Evolutionary conservation across 1,284 basidiomycete species (phyloP).

Genomic region (Irpex lacteus): DNA sequence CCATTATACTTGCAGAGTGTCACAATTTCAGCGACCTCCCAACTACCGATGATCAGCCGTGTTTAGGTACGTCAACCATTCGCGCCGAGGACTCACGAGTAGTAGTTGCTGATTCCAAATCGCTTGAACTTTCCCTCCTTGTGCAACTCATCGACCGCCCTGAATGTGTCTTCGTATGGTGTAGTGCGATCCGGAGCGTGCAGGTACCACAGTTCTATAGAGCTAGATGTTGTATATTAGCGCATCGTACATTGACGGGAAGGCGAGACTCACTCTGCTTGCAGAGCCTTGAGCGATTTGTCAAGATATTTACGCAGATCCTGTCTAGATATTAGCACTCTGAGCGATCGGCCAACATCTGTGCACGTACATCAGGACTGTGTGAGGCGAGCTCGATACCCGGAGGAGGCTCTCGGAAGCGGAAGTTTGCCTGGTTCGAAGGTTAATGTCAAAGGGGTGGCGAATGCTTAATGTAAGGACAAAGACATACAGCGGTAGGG

Average conservation of each 20-base stretch:
- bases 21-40: slow-evolving; percentile 67
- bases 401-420: background rate
- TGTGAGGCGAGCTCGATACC: slow-evolving; percentile 3
- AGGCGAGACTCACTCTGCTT: slow-evolving; percentile 40
- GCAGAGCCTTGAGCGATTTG: slow-evolving; percentile 43
- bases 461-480: background rate
- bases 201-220: slow-evolving; percentile 31
- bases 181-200: slow-evolving; percentile 42
- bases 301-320: slow-evolving; percentile 43
- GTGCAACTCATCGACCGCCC: slow-evolving; percentile 39
- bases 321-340: slow-evolving; percentile 9
- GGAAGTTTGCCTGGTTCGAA: background rate
- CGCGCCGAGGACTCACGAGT: slow-evolving; percentile 26
- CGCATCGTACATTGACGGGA: background rate
- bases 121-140: slow-evolving; percentile 41
- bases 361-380: slow-evolving; percentile 6
- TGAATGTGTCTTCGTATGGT: slow-evolving; percentile 37
- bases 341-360: background rate
- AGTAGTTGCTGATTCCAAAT: slow-evolving; percentile 54
- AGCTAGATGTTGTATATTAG: background rate
- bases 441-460: background rate
- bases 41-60: slow-evolving; percentile 18
- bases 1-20: slow-evolving; percentile 50
- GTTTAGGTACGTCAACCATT: background rate
- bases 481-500: slow-evolving; percentile 17